Conservation (phyloP, 352 stramenopile genomes). For the Phytopythium cucurbitacearum region DNA sequence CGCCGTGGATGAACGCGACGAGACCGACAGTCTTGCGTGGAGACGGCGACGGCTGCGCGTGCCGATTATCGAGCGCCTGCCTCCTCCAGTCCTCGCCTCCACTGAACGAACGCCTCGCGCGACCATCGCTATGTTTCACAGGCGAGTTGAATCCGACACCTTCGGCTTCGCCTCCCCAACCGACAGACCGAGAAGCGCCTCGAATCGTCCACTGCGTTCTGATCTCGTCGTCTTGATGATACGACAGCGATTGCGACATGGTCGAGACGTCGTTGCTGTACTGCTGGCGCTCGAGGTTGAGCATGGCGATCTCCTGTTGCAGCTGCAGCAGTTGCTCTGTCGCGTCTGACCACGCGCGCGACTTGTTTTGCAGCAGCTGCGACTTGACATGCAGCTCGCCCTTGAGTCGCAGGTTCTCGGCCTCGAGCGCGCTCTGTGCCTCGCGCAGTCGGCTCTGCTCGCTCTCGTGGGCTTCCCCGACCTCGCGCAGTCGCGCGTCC, state of each 20-base stretch:
- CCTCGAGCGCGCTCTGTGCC: constrained; percentile 53
- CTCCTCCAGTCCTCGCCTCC: too few species aligned
- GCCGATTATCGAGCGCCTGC: too few species aligned
- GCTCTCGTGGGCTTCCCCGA: constrained; percentile 31
- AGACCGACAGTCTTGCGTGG: too few species aligned
- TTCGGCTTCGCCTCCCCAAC: too few species aligned
- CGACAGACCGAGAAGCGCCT: too few species aligned
- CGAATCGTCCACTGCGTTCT: too few species aligned
- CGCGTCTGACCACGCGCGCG: constrained; percentile 71
- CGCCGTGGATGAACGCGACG: too few species aligned
- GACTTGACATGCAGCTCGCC: constrained; percentile 78
- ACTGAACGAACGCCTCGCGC: too few species aligned
- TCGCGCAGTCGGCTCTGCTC: constrained; percentile 58
- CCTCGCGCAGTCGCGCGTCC: constrained; percentile 43
- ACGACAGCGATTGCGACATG: neutral
- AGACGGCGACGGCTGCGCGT: too few species aligned
- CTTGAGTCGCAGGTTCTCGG: constrained; percentile 69
- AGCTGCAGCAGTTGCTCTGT: constrained; percentile 73
- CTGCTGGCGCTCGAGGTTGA: constrained; percentile 50
- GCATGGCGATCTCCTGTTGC: constrained; percentile 79
- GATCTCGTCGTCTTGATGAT: too few species aligned
- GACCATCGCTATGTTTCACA: too few species aligned
- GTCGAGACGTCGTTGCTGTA: neutral
- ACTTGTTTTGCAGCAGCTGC: constrained; percentile 81
- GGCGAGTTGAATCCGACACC: too few species aligned